Base-by-base conservation (phyloP, 2,329 filamentous ascomycete genomes). In the Fusarium caatingaense region DNA sequence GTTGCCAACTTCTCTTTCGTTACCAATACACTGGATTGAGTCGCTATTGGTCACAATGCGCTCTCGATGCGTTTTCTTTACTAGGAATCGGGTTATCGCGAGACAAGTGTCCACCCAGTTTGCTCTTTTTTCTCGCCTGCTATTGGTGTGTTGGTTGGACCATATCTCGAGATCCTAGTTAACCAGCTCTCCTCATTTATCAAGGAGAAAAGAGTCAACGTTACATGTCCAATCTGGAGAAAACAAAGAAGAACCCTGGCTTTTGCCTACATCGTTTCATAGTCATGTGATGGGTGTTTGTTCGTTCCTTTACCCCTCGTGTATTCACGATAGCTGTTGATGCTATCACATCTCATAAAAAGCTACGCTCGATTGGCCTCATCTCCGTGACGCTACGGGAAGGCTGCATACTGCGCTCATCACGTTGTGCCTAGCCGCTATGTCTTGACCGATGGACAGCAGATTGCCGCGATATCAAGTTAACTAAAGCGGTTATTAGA, bases 331-430 rank as follows among this genome's bases (percentile, higher is more conserved):
- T 13, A 53, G 45, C 28, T 46, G 18, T 42, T 42, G 42, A 44
- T 30, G 32, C 61, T 70, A 60, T 74, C 72, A 74, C 53, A 73
- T 69, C 54, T 73, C 70, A 73, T 20, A 71, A 71, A 68, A 64
- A 69, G n/a, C 21, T 6, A 44, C 9, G 61, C 69, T 65, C 60
- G 41, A 64, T 58, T 50, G 25, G 15, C 40, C 15, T 34, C 49
- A 42, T 44, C 41, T 45, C 56, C 42, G 55, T 57, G 57, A 58
- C 71, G 64, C 72, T 74, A 74, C 27, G 54, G 40, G 34, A 53
- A 37, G 46, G 51, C 47, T 71, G 64, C 68, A 68, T 42, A 23
- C 25, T 37, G n/a, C 49, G 37, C 59, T 46, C 42, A 49, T 61
- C 46, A 56, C 42, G 37, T 51, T 53, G 30, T 32, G 30, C 20